These are phyloP conservation scores for Aspergillus ruber DNA, from an alignment of 2,329 filamentous ascomycete species.

Conservation along the genomic window DNA sequence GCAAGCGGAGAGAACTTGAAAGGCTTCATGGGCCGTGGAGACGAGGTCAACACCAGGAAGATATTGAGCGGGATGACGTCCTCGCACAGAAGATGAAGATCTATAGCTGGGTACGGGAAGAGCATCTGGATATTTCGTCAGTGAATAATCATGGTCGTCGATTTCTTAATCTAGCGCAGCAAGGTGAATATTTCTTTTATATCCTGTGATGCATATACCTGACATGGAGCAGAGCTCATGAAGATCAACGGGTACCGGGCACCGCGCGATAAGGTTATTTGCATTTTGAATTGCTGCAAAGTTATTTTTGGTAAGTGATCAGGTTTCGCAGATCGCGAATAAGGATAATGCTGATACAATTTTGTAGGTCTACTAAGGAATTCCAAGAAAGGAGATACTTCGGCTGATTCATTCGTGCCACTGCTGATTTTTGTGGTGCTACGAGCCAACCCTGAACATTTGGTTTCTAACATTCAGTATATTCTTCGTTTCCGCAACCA, in stretches of 20 bases:
- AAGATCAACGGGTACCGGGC: conserved; percentile 97
- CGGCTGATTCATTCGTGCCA: conserved; percentile 92
- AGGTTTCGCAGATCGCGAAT: too few species aligned
- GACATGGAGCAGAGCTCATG: conserved; percentile 62
- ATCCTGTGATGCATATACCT: conserved; percentile 2
- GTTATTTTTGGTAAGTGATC: conserved; percentile 77
- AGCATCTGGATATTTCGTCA: conserved; percentile 85
- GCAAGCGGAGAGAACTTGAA: conserved; percentile 63
- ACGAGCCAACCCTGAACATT: conserved; percentile 86
- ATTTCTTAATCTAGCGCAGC: conserved; percentile 82
- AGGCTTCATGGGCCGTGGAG: conserved; percentile 71
- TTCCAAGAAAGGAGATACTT: conserved; percentile 78
- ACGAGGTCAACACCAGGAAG: conserved; percentile 92
- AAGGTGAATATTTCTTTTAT: conserved; percentile 50
- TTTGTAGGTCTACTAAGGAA: conserved; percentile 73
- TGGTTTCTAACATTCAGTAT: conserved; percentile 97
- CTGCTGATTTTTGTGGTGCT: conserved; percentile 93
- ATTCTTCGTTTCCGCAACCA: conserved; percentile 95
- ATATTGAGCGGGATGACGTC: conserved; percentile 94
- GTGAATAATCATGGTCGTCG: conserved; percentile 79
- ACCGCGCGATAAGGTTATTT: conserved; percentile 97
- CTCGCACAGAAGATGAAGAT: conserved; percentile 94
- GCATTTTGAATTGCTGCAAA: conserved; percentile 97
- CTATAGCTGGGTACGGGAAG: conserved; percentile 88
- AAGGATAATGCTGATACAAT: neutral